Percentiles rank a stretch among this genome's conserved stretches.
Conservation (phyloP, 192 early-diverging fungal genomes). For the Linnemannia hyalina region DNA sequence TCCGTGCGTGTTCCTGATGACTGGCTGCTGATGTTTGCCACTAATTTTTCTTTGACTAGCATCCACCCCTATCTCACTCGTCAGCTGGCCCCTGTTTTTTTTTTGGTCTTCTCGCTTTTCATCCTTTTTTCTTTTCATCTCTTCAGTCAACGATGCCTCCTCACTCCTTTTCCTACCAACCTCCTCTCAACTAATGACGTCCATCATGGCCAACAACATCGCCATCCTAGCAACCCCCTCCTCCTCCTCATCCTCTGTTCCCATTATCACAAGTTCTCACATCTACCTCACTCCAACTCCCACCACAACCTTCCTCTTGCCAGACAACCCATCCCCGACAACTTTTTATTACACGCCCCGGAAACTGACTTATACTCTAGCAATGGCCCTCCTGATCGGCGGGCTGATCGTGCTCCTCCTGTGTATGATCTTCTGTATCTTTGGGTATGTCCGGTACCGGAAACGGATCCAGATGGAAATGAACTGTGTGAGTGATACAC, state of each 20-base stretch:
- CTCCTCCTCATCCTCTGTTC: neutral
- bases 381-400: neutral
- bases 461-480: neutral
- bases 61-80: too few relatives aligned
- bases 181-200: too few relatives aligned
- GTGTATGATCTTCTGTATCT: neutral
- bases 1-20: too few relatives aligned
- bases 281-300: neutral
- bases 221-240: neutral
- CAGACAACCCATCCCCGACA: neutral
- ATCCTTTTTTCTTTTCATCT: too few relatives aligned
- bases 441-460: neutral
- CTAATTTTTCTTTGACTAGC: too few relatives aligned
- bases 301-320: neutral
- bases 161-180: too few relatives aligned
- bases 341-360: neutral
- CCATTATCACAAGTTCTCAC: neutral
- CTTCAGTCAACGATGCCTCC: too few relatives aligned
- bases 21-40: too few relatives aligned
- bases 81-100: too few relatives aligned
- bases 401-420: neutral
- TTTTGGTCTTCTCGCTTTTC: too few relatives aligned
- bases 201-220: neutral
- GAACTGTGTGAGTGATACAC: neutral
- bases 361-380: neutral